Evolutionary conservation across 352 stramenopile genomes (phyloP).

Genomic region (Globisporangium parvum): DNA sequence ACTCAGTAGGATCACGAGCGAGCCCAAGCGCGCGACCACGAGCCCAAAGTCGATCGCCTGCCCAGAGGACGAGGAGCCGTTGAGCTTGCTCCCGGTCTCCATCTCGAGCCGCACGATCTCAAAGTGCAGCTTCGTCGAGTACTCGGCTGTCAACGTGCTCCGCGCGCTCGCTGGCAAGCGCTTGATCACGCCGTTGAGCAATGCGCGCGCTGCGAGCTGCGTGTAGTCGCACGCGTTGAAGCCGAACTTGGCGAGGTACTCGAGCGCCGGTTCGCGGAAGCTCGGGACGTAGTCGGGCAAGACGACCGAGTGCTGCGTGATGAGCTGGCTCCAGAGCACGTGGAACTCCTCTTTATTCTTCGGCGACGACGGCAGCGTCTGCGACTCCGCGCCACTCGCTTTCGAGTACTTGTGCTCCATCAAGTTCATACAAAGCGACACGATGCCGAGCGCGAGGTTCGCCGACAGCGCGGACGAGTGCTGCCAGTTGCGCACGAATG

Average conservation of each 20-base stretch:
- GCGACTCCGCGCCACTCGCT: conserved; percentile 5
- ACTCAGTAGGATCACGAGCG: conserved; percentile 72
- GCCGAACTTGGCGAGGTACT: conserved; percentile 64
- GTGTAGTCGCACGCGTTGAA: conserved; percentile 77
- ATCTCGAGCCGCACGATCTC: conserved; percentile 72
- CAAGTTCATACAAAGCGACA: conserved; percentile 74
- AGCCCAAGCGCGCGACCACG: conserved; percentile 55
- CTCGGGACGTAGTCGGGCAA: conserved; percentile 62
- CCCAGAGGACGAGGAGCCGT: conserved; percentile 17
- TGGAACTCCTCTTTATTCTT: conserved; percentile 82
- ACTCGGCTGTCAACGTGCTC: conserved; percentile 56
- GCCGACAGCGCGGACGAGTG: conserved; percentile 66
- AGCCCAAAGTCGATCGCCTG: conserved; percentile 23
- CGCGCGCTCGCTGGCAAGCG: conserved; percentile 37
- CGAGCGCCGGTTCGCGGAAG: conserved; percentile 67
- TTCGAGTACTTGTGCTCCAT: conserved; percentile 76
- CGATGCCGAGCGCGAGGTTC: conserved; percentile 57
- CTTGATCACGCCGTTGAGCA: conserved; percentile 77
- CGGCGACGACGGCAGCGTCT: conserved; percentile 24
- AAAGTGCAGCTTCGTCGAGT: conserved; percentile 73
- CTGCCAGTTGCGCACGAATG: conserved; percentile 64
- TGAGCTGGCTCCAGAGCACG: conserved; percentile 81
- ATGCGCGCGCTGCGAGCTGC: conserved; percentile 56
- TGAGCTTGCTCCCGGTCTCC: conserved; percentile 40
- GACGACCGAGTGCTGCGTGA: conserved; percentile 80